phyloP scores from a whole-genome alignment of 1,139 yeast genomes.

The Pichia sp. region DNA sequence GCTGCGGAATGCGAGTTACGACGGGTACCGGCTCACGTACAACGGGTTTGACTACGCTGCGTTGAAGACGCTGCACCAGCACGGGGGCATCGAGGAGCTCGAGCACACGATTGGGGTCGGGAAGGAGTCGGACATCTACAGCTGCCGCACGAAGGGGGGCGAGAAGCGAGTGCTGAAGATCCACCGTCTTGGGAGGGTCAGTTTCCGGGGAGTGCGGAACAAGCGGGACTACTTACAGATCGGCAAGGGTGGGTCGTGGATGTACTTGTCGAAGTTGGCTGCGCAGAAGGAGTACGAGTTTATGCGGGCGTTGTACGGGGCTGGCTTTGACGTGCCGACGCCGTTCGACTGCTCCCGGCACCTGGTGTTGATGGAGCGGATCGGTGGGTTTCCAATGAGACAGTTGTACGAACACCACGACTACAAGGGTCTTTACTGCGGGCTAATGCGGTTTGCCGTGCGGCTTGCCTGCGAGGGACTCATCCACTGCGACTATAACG shows the following conservation, averaged over 20 bases:
- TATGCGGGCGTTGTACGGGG: slow-evolving; percentile 66
- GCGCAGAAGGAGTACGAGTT: slow-evolving; percentile 90
- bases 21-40: slow-evolving; percentile 86
- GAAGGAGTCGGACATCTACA: slow-evolving; percentile 91
- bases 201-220: slow-evolving; percentile 86
- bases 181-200: slow-evolving; percentile 89
- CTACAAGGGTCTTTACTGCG: slow-evolving; percentile 68
- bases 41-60: slow-evolving; percentile 92
- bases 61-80: slow-evolving; percentile 70
- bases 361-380: slow-evolving; percentile 86
- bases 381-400: slow-evolving; percentile 87
- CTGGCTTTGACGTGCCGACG: slow-evolving; percentile 80
- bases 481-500: slow-evolving; percentile 96
- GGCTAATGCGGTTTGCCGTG: slow-evolving; percentile 82
- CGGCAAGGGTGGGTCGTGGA: slow-evolving; percentile 69
- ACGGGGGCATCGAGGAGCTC: slow-evolving; percentile 69
- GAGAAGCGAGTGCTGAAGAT: slow-evolving; percentile 72
- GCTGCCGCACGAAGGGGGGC: slow-evolving; percentile 72
- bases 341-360: slow-evolving; percentile 91
- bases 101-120: slow-evolving; percentile 95
- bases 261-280: slow-evolving; percentile 83
- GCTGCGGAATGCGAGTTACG: slow-evolving; percentile 82
- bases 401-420: slow-evolving; percentile 66
- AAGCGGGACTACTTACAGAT: slow-evolving; percentile 86
- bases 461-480: slow-evolving; percentile 81